phyloP scores from a whole-genome alignment of 345 rosid species.

The Brassica nigra region DNA sequence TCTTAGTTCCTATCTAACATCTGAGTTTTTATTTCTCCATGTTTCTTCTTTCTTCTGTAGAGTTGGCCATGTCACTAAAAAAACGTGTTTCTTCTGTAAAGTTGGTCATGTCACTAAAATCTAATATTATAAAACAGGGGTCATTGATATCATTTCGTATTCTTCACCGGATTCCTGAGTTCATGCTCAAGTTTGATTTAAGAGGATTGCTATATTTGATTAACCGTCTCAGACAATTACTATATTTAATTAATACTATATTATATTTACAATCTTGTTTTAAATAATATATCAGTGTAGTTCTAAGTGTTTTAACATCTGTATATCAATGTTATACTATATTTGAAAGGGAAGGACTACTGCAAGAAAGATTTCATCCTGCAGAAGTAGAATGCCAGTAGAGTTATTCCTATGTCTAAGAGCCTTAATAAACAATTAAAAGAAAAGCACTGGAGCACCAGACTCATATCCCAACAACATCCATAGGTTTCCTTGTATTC shows the following conservation, averaged over 20 bases:
- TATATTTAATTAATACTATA: too few species aligned
- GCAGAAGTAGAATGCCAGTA: background rate
- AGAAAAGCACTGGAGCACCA: background rate
- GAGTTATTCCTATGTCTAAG: background rate
- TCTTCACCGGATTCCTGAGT: too few species aligned
- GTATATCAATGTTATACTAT: background rate
- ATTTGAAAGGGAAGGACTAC: background rate
- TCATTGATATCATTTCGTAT: background rate
- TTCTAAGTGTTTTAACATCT: background rate
- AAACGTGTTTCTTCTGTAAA: background rate
- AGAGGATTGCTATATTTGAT: too few species aligned
- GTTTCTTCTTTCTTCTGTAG: background rate
- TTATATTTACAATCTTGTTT: too few species aligned
- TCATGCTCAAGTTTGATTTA: too few species aligned
- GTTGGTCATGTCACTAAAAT: too few species aligned
- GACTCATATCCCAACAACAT: background rate
- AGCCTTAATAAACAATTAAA: background rate
- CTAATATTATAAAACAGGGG: background rate
- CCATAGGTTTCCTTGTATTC: background rate
- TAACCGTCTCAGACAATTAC: too few species aligned
- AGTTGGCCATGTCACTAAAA: background rate
- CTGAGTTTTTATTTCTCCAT: background rate
- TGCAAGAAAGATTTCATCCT: too few species aligned
- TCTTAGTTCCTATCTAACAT: background rate
- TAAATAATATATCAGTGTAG: background rate